A percentile compares a stretch with the other conserved stretches of the same genome.
These are phyloP conservation scores for Speleostelium caveatum DNA, from an alignment of 78 protist species.

Conservation along the genomic window DNA sequence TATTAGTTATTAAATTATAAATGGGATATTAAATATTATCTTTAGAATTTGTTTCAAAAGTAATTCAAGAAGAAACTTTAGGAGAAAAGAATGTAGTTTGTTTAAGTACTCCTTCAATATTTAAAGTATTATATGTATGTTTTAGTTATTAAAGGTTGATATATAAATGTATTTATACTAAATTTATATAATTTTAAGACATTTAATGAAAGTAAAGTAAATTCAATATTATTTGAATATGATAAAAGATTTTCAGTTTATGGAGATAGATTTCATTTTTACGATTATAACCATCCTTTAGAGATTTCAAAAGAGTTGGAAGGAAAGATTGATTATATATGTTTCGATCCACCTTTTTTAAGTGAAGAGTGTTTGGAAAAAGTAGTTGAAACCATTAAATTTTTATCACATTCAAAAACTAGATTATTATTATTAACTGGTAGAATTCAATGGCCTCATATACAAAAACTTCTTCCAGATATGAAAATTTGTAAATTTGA, in stretches of 20 bases:
- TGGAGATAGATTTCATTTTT: conserved; percentile 46
- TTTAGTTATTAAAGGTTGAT: neutral
- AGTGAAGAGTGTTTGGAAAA: conserved; percentile 69
- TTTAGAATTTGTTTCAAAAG: conserved; percentile 39
- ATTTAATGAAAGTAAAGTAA: conserved; percentile 17
- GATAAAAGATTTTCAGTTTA: conserved; percentile 53
- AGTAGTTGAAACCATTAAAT: conserved; percentile 30
- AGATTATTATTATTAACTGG: conserved; percentile 50
- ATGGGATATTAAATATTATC: conserved; percentile 15
- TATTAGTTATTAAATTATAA: too few species aligned
- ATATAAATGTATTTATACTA: neutral
- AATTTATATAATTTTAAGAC: neutral
- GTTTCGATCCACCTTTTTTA: conserved; percentile 75
- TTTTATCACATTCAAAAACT: conserved; percentile 29
- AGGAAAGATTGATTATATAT: conserved; percentile 34
- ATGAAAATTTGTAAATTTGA: conserved; percentile 63
- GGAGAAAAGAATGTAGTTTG: conserved; percentile 31
- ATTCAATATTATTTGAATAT: conserved; percentile 53
- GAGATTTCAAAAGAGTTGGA: conserved; percentile 19
- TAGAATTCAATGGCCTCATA: conserved; percentile 68
- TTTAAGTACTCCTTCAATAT: conserved; percentile 67
- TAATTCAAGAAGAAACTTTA: conserved; percentile 35
- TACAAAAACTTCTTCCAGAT: conserved; percentile 21
- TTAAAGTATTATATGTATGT: conserved; percentile 50
- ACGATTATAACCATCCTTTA: conserved; percentile 50